Evolutionary conservation across 2,329 filamentous ascomycete genomes (phyloP), one percentile per base, ranked within the genome.

Genomic region (Claviceps sp.): DNA sequence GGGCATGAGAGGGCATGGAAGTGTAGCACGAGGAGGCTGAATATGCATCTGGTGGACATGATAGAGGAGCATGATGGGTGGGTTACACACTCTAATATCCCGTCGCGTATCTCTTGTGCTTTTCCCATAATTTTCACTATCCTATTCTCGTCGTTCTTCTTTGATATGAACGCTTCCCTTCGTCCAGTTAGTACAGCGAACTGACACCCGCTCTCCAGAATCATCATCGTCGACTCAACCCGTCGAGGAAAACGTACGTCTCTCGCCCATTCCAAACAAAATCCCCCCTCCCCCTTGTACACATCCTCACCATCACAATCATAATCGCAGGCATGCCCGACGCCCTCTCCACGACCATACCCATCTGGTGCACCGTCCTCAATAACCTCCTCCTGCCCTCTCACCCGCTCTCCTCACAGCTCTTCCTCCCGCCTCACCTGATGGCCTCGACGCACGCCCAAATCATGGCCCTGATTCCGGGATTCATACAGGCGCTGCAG

Each of bases 171-270:
- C 1, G 30, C 10, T 11, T 11, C 30, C 13, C 22, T 44, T 5
- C 10, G 13, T 16, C 5, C 3, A 34, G 16, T 37, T 17, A 22
- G 13, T 17, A 19, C 17, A 2, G 13, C 26, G 2, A 19, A 42
- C 22, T 19, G 11, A 38, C 3, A 22, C 46, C 30, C 16, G 54
- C 45, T 5, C 17, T 17, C 3, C 56, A 82, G 81, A 39, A 82
- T 83, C 65, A 84, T 97, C 54, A 82, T 98, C 53, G 86, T 97
- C 44, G 93, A 98, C 68, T 96, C 89, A 26, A 98, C 93, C 0
- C 76, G 93, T 52, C 77, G 91, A 50, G 93, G 93, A 10, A 97
- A 97, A 71, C 79, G 85, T 80, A 72, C 59, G 76, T 68, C 5
- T 17, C n/a, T 6, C 44, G 1, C 22, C 8, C 24, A 24, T 24